A percentile compares a stretch with the other conserved stretches of the same genome.
Evolutionary conservation across 2,329 filamentous ascomycete genomes (phyloP).

Genomic region (Trichophyton rubrum): DNA sequence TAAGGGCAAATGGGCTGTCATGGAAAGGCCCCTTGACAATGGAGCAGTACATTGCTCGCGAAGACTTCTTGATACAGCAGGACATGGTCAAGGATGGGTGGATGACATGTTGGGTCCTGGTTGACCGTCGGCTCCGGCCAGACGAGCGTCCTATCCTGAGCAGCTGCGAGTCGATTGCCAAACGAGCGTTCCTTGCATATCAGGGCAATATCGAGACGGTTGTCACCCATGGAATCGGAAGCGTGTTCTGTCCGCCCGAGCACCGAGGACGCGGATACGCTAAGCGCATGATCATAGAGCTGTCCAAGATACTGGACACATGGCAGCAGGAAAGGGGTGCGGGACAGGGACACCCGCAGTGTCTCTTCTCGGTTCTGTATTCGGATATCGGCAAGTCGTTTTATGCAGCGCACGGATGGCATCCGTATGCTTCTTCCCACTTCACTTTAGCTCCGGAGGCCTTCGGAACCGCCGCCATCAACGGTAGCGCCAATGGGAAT

Average conservation of each 20-base stretch:
- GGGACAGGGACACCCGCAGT: constrained; percentile 17
- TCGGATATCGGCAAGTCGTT: constrained; percentile 78
- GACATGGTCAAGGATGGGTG: constrained; percentile 42
- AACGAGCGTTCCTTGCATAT: constrained; percentile 33
- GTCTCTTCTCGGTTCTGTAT: constrained; percentile 64
- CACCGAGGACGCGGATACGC: constrained; percentile 65
- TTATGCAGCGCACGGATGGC: constrained; percentile 69
- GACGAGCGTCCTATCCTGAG: constrained; percentile 38
- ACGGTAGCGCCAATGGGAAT: constrained; percentile 5
- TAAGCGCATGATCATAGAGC: constrained; percentile 57
- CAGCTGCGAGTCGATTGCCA: constrained; percentile 45
- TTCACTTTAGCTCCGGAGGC: constrained; percentile 42
- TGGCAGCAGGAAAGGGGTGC: constrained; percentile 39
- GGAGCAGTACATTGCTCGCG: constrained; percentile 46
- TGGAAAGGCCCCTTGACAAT: constrained; percentile 47
- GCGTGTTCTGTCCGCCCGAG: constrained; percentile 60
- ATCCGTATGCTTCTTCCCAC: constrained; percentile 59
- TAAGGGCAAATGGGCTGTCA: constrained; percentile 42
- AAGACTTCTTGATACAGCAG: constrained; percentile 41
- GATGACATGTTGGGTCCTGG: constrained; percentile 49
- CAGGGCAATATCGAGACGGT: constrained; percentile 45
- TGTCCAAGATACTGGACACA: constrained; percentile 43
- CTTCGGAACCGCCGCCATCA: neutral
- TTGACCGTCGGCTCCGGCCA: constrained; percentile 34
- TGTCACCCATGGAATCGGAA: constrained; percentile 59